Evolutionary conservation across 2,329 filamentous ascomycete species (phyloP), one percentile per base, ranked within the genome.

Genomic region (Fusarium xylarioides): DNA sequence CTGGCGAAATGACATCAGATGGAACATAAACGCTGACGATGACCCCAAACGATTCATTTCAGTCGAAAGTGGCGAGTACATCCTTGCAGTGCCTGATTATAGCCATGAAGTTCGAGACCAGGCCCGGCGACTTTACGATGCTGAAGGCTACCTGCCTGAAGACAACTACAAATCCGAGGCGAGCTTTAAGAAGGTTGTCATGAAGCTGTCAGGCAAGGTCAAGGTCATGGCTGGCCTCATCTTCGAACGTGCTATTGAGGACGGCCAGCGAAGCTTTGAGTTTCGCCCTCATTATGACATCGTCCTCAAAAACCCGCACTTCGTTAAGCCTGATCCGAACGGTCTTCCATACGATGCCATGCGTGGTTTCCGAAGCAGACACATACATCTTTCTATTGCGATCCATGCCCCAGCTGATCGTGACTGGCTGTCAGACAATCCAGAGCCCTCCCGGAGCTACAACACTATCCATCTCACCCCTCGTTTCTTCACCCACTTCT

Each of bases 401-500:
- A 91, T 99, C 42, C 90, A 93, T 71, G 96, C 96, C 2, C 96
- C 97, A 0, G 90, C 92, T 38, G 93, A 95, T 79, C 90, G 95
- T 44, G 92, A 98, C 77, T 98, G 95, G 96, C 88, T 91, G 42
- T 89, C 93, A 4, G 88, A 92, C 6, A 93, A 92, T 76, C 84
- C 90, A 7, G 91, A 93, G 73, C 89, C 92, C 7, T 97, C 95
- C 2, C 90, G 91, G 72, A 98, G 95, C 79, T 99, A 99, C 85
- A 99, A 99, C 80, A 95, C 95, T 0, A 93, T 98, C 3, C 97
- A 99, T 81, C 88, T 99, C 35, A 96, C 93, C 4, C 96, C 96
- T 11, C 91, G 95, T 14, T 97, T 99, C 85, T 99, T 99, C 81
- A 98, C 95, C 0, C 96, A 99, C 80, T 99, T 99, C 86, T 98